Base-by-base conservation (phyloP, 2,329 filamentous ascomycete species). In the Mycocentrospora acerina region DNA sequence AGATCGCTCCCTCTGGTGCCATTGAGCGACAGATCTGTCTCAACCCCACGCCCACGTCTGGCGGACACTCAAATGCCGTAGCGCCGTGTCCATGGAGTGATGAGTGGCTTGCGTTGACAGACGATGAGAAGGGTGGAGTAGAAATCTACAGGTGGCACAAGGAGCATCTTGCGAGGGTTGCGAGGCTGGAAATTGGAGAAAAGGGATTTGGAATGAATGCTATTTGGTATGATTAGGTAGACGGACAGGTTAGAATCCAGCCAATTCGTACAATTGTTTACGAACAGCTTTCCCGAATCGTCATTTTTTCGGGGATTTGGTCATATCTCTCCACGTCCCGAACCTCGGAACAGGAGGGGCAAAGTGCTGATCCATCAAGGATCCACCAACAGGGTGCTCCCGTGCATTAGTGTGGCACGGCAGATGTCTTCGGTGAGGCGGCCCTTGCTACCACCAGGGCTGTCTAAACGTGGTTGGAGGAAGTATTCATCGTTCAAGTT, bases 191-290 rank as follows among this genome's bases (percentile, higher is more conserved):
- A 53, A 83, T 94, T 25, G 82, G 83, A 5, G 89, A 94, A 71
- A 87, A 86, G n/a, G 89, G 89, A 1, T 95, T 95, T 64, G 88
- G 88, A 2, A 95, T 95, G 89, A 95, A 95, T 70, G 88, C 88
- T n/a, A 90, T 94, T 48, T 95, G 89, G 89, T 93, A 93, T 66
- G 86, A 94, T 69, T 88, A 57, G 60, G 19, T 22, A 6, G 19
- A n/a, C n/a, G n/a, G n/a, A n/a, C n/a, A n/a, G n/a, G n/a, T n/a
- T n/a, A 46, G 57, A 22, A n/a, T n/a, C n/a, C 8, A 14, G 16
- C 19, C 25, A 15, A 26, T 26, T 22, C 17, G 25, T 13, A 27
- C 10, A 33, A 8, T 30, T 4, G 36, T 8, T 13, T n/a, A n/a
- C n/a, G n/a, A n/a, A n/a, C n/a, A n/a, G n/a, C n/a, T n/a, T n/a